phyloP scores from a whole-genome alignment of 352 stramenopile genomes.

The Phytophthora capsici region DNA sequence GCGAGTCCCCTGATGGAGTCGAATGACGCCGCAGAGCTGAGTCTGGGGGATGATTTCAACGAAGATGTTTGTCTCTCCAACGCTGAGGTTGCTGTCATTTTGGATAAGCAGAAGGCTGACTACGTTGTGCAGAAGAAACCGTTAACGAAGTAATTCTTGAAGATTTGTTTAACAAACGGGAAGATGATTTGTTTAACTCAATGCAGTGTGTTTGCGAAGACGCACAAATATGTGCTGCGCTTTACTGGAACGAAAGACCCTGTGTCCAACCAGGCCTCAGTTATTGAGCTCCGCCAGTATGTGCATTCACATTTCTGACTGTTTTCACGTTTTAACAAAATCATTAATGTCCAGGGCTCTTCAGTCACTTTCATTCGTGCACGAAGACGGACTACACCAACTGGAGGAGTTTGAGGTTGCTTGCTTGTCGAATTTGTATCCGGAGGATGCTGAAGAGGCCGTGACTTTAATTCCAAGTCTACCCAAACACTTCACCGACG shows the following conservation, averaged over 20 bases:
- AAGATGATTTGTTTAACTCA: background rate
- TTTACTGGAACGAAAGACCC: slow-evolving; percentile 89
- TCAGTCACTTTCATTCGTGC: slow-evolving; percentile 75
- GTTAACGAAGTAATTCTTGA: slow-evolving; percentile 55
- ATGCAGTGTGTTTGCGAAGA: slow-evolving; percentile 85
- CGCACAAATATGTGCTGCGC: slow-evolving; percentile 86
- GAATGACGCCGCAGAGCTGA: slow-evolving; percentile 84
- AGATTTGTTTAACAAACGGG: background rate
- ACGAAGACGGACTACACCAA: slow-evolving; percentile 71
- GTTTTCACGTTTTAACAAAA: background rate
- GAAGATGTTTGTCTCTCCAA: slow-evolving; percentile 85
- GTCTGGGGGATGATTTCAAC: slow-evolving; percentile 84
- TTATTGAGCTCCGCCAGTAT: slow-evolving; percentile 87
- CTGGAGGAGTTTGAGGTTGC: slow-evolving; percentile 89
- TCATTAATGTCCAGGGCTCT: slow-evolving; percentile 50
- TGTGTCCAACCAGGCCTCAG: slow-evolving; percentile 83
- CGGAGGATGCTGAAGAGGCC: slow-evolving; percentile 84
- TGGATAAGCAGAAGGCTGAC: slow-evolving; percentile 87
- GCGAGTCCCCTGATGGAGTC: slow-evolving; percentile 76
- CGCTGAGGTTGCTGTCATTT: slow-evolving; percentile 83
- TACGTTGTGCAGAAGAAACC: slow-evolving; percentile 88
- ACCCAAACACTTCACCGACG: slow-evolving; percentile 79
- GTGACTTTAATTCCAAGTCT: slow-evolving; percentile 83
- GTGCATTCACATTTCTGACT: slow-evolving; percentile 18
- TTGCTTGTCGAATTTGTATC: slow-evolving; percentile 86